These are phyloP conservation scores for Mycena rebaudengoi DNA, from an alignment of 768 basidiomycete species.

Conservation along the genomic window DNA sequence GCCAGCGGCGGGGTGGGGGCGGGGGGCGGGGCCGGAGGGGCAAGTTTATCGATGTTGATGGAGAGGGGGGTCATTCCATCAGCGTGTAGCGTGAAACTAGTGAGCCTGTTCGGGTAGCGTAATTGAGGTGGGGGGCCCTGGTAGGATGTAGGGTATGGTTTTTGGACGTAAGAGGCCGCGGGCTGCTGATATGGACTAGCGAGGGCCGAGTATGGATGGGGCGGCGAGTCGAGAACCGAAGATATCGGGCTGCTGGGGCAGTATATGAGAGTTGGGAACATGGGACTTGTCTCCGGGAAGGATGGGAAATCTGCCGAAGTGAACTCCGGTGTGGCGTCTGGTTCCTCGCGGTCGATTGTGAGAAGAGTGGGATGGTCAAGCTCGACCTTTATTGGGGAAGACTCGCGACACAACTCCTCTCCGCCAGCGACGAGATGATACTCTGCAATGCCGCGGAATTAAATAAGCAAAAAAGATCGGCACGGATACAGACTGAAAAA, in stretches of 20 bases:
- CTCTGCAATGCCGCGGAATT: conserved; percentile 49
- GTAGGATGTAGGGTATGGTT: background rate
- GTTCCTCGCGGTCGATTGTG: conserved; percentile 55
- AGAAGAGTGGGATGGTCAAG: conserved; percentile 55
- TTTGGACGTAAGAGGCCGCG: conserved; percentile 17
- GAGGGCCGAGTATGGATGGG: conserved; percentile 22
- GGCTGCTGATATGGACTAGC: conserved; percentile 16
- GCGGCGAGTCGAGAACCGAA: conserved; percentile 18
- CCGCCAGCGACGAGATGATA: conserved; percentile 84
- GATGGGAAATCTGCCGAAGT: conserved; percentile 56
- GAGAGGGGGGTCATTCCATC: conserved; percentile 74
- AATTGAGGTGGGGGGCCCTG: conserved; percentile 34
- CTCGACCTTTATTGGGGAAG: conserved; percentile 65
- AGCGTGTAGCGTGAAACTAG: conserved; percentile 62
- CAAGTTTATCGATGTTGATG: conserved; percentile 65
- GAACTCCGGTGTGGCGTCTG: conserved; percentile 49
- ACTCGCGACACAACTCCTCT: conserved; percentile 73
- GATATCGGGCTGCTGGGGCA: conserved; percentile 24
- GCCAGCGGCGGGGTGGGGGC: conserved; percentile 51
- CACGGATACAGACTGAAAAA: conserved; percentile 11
- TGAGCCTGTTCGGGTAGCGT: conserved; percentile 40
- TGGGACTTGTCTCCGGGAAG: conserved; percentile 44
- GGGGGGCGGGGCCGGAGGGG: conserved; percentile 47
- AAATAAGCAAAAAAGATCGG: conserved; percentile 24
- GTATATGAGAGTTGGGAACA: conserved; percentile 25